Percentiles rank a stretch among this genome's conserved stretches.
phyloP scores from a whole-genome alignment of 495 filamentous ascomycete genomes.

The Hypomontagnella monticulosa region DNA sequence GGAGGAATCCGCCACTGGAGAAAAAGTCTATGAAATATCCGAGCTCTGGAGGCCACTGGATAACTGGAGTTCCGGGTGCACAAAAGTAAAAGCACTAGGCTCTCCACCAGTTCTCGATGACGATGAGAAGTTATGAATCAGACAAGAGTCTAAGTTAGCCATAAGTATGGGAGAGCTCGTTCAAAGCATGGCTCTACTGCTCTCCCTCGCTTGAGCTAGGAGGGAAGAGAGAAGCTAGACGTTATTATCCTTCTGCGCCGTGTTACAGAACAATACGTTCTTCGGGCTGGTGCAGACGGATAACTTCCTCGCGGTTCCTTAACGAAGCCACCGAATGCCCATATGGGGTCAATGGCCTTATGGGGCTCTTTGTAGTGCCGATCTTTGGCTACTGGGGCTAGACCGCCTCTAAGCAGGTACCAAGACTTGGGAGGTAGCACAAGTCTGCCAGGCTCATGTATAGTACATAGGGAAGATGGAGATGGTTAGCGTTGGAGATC shows the following conservation, averaged over 20 bases:
- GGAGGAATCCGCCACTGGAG: conserved; percentile 34
- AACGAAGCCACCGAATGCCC: conserved; percentile 37
- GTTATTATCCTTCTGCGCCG: not conserved
- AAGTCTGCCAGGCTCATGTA: conserved; percentile 38
- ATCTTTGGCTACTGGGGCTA: conserved; percentile 32
- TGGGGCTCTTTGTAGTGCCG: conserved; percentile 34
- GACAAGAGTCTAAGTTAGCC: not conserved
- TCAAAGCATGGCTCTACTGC: no score
- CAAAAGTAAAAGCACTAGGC: not conserved
- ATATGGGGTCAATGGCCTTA: conserved; percentile 24
- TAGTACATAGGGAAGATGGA: conserved; percentile 3
- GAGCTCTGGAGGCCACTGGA: conserved; percentile 6
- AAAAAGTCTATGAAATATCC: conserved; percentile 23
- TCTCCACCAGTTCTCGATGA: no score
- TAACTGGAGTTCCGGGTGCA: not conserved
- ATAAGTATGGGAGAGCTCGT: not conserved
- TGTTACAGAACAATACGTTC: conserved; percentile 29
- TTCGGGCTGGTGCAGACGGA: conserved; percentile 31
- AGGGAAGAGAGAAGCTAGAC: not conserved
- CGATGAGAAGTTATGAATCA: no score
- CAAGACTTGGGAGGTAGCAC: conserved; percentile 37
- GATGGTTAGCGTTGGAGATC: conserved; percentile 22
- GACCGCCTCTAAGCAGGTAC: conserved; percentile 41
- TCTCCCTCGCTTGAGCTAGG: no score
- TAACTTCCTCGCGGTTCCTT: conserved; percentile 12